Evolutionary conservation across 75 land plant species (phyloP), one percentile per base, ranked within the genome.

Genomic region (Cupressus sempervirens): DNA sequence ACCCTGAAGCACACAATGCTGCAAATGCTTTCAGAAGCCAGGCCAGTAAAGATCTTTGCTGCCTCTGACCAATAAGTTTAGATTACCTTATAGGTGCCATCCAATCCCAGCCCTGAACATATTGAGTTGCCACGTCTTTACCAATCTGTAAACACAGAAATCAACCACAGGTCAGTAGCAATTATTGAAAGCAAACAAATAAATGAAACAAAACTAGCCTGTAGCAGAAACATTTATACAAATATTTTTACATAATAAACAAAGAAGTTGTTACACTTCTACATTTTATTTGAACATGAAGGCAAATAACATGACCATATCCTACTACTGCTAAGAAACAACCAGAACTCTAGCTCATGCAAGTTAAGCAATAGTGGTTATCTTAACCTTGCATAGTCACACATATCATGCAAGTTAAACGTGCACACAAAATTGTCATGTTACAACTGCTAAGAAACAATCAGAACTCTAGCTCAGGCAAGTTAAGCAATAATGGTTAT

Each of bases 51-150:
- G 52, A 79, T 11, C 20, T n/a, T 79, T 45, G 45, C 81, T 79
- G n/a, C 18, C 20, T 76, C 26, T 38, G 43, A 76, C 32, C 34
- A 35, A 83, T 36, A 84, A 84, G 7, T 68, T 23, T 23, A 29
- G 82, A 68, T 14, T 84, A 96, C 99, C 98, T 93, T 87, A 97
- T 96, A 20, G 99, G 95, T 83, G 91, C 82, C 85, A 97, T 97
- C 99, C 99, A 97, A 90, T 97, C 99, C 99, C 99, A 96, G 35
- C 99, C 98, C 86, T 96, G 91, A 38, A 96, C 99, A 85, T 97
- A 97, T 82, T 96, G 98, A 45, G 98, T 88, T 58, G 99, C 98
- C 41, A 96, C 93, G 87, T 96, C 98, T 83, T 94, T 93, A 23
- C 97, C 98, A 89, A 97, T 97, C 98, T 97, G 88, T 67, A 65